A percentile compares a stretch with the other conserved stretches of the same genome.
Conservation (phyloP, 345 rosid species). For the Erodium maritimum region DNA sequence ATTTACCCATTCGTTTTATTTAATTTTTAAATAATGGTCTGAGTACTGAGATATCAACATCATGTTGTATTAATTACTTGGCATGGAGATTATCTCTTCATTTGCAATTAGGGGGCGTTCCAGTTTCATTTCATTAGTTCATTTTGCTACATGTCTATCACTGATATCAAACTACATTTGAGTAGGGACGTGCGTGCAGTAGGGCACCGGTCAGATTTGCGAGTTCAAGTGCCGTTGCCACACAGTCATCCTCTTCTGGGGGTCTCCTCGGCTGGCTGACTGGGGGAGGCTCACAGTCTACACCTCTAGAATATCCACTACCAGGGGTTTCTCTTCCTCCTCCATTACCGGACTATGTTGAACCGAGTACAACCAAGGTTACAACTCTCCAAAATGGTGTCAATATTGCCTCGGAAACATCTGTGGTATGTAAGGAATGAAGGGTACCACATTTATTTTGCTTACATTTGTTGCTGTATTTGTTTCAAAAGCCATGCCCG, state of each 20-base stretch:
- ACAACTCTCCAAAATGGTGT: constrained; percentile 63
- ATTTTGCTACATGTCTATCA: no score
- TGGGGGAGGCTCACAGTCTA: constrained; percentile 33
- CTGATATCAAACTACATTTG: not conserved
- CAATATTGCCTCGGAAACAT: constrained; percentile 42
- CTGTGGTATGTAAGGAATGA: constrained; percentile 30
- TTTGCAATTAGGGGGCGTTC: not conserved
- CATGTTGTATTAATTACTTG: not conserved
- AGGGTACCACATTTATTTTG: constrained; percentile 10
- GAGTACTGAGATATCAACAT: not conserved
- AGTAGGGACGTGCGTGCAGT: constrained; percentile 19
- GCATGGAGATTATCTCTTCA: not conserved
- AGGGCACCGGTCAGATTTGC: constrained; percentile 27
- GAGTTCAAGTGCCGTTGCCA: constrained; percentile 48
- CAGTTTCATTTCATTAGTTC: not conserved
- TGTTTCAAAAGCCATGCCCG: not conserved
- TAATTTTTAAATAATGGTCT: no score
- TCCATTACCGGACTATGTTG: constrained; percentile 51
- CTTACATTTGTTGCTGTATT: not conserved
- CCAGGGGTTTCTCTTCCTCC: constrained; percentile 56
- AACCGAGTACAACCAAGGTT: constrained; percentile 42
- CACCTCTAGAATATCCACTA: constrained; percentile 36
- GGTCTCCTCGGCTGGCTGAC: constrained; percentile 59
- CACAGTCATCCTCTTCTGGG: constrained; percentile 31
- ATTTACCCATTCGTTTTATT: not conserved